A percentile compares a stretch with the other conserved stretches of the same genome.
phyloP scores from a whole-genome alignment of 768 basidiomycete genomes.

The Cystobasidium ongulense region DNA sequence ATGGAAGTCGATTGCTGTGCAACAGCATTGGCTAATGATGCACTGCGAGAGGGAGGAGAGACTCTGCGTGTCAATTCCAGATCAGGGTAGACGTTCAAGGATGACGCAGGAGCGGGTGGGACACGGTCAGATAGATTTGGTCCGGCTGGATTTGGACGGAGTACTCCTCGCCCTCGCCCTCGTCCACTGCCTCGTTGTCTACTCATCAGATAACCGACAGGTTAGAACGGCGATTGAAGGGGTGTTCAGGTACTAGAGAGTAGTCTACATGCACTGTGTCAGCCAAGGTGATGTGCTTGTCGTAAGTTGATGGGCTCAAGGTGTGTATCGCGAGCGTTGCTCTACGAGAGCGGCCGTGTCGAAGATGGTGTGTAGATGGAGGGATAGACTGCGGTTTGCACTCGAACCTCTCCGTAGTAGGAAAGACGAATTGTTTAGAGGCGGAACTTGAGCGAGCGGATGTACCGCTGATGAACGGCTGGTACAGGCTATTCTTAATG shows the following conservation, averaged over 20 bases:
- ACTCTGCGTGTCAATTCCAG: background rate
- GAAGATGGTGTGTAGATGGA: too few relatives aligned
- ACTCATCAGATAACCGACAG: background rate
- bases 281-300: too few relatives aligned
- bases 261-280: background rate
- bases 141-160: background rate
- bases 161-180: background rate
- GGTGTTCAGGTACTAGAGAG: background rate
- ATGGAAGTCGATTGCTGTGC: background rate
- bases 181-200: background rate
- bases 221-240: background rate
- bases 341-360: too few relatives aligned
- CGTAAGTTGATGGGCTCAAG: too few relatives aligned
- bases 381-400: too few relatives aligned
- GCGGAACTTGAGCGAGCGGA: too few relatives aligned
- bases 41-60: background rate
- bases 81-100: background rate
- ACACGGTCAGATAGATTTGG: background rate
- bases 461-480: too few relatives aligned
- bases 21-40: background rate
- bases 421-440: too few relatives aligned
- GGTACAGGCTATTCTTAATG: too few relatives aligned
- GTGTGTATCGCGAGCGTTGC: too few relatives aligned
- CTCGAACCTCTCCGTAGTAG: too few relatives aligned
- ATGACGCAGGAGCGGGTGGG: background rate